Conservation (phyloP, 2,329 filamentous ascomycete genomes). For the Clathrospora elynae region DNA sequence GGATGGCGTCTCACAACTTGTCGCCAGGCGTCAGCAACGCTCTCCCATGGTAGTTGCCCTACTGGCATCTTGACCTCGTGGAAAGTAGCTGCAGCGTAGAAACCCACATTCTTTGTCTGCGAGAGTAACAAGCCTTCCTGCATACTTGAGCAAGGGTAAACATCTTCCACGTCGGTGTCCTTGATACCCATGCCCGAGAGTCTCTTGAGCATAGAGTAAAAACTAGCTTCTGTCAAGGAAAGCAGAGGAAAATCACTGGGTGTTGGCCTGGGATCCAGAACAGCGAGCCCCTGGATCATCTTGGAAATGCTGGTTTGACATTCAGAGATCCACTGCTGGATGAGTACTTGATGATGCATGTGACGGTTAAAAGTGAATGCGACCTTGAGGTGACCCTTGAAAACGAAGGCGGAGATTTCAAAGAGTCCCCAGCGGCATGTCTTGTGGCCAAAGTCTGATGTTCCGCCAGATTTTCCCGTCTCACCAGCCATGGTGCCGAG, state of each 20-base stretch:
- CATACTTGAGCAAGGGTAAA: constrained; percentile 42
- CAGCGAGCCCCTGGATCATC: constrained; percentile 35
- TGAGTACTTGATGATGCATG: constrained; percentile 54
- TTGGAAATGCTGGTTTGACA: constrained; percentile 44
- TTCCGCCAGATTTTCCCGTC: constrained; percentile 52
- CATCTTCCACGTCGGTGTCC: constrained; percentile 50
- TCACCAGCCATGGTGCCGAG: constrained; percentile 55
- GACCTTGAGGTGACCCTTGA: constrained; percentile 54
- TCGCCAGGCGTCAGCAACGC: constrained; percentile 35
- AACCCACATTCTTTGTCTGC: constrained; percentile 38
- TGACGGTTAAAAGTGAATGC: constrained; percentile 58
- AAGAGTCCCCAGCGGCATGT: constrained; percentile 57
- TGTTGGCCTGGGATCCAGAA: constrained; percentile 44
- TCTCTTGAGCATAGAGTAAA: constrained; percentile 49
- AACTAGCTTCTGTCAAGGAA: constrained; percentile 50
- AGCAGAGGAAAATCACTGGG: constrained; percentile 55
- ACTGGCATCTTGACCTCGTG: constrained; percentile 31
- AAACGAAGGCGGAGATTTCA: constrained; percentile 59
- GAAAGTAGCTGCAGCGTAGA: constrained; percentile 41
- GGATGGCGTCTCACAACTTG: constrained; percentile 38
- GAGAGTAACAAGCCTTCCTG: constrained; percentile 42
- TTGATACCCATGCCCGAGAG: constrained; percentile 47
- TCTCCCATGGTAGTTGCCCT: constrained; percentile 18
- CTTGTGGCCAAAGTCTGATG: constrained; percentile 52
- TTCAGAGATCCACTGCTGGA: constrained; percentile 51